Evolutionary conservation across 495 filamentous ascomycete species (phyloP), one percentile per base, ranked within the genome.

Genomic region (Neurospora sublineolata): DNA sequence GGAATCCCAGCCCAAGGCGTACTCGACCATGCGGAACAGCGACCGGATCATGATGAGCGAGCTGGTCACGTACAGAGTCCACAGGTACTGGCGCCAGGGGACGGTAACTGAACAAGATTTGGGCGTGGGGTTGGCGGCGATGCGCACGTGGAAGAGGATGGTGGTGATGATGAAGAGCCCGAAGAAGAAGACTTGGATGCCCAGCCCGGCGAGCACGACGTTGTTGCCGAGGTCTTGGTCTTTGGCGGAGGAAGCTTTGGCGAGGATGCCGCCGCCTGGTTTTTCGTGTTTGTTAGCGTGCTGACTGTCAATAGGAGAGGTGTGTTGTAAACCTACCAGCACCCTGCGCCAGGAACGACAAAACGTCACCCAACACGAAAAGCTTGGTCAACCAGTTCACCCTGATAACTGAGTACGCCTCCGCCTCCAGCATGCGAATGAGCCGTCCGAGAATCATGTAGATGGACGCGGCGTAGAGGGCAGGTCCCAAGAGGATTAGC

Each of bases 21-120:
- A 93, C 80, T 92, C 91, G 14, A 89, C 79, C 23, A 89, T 81
- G 33, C 90, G 83, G 74, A 91, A 87, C 8, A 91, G 71, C 9
- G 83, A 87, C 7, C 91, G 85, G 3, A 91, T 74, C 69, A 92
- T 73, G 71, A 93, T 91, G 10, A 91, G 77, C 1, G 74, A 76
- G 69, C 83, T 86, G 7, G 81, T 81, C 6, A 40, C 70, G 75
- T 90, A 92, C 4, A 91, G 83, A 10, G 69, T 73, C 39, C 85
- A 78, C 27, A 77, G 68, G 68, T 91, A 76, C 68, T 86, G 81
- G 37, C 80, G 80, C 71, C 90, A 92, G 7, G 69, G 70, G 2
- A 68, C 58, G 12, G 41, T 60, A 23, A 75, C 44, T 1, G 40
- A 58, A 14, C 44, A 40, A 3, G 72, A 69, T 2, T 71, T 58